A percentile compares a stretch with the other conserved stretches of the same genome.
These are phyloP conservation scores for Urtica urens DNA, from an alignment of 306 rosid species.

Conservation along the genomic window DNA sequence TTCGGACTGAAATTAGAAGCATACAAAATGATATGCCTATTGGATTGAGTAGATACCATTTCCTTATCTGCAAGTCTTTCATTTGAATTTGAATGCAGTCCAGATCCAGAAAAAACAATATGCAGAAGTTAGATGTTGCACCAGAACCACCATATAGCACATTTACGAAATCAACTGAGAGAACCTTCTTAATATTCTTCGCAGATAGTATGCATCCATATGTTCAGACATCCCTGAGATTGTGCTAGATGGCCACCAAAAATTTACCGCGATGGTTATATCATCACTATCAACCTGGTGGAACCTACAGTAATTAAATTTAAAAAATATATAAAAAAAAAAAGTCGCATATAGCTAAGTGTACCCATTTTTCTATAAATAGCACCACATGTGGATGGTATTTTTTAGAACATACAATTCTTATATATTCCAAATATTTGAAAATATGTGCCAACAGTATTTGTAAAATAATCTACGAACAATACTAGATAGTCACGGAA, in stretches of 20 bases:
- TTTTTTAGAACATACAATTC: too few species aligned
- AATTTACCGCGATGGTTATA: conserved; percentile 83
- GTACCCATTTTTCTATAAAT: too few species aligned
- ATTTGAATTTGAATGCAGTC: conserved; percentile 23
- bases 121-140: conserved; percentile 31
- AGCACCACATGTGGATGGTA: too few species aligned
- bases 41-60: conserved; percentile 43
- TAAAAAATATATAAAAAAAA: neutral
- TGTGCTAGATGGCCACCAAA: conserved; percentile 79
- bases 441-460: too few species aligned
- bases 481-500: conserved; percentile 1
- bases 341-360: neutral
- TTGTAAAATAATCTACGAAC: too few species aligned
- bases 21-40: neutral
- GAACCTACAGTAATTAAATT: conserved; percentile 45
- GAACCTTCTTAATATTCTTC: conserved; percentile 83
- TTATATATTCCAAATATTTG: too few species aligned
- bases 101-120: conserved; percentile 24
- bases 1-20: neutral
- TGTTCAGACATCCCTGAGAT: conserved; percentile 72
- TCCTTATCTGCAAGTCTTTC: conserved; percentile 72
- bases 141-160: neutral
- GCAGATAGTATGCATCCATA: conserved; percentile 84
- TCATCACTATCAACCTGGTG: conserved; percentile 90
- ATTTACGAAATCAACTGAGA: conserved; percentile 17